Evolutionary conservation across 73 alveolate genomes (phyloP).

Genomic region (Paramecium tetraurelia): DNA sequence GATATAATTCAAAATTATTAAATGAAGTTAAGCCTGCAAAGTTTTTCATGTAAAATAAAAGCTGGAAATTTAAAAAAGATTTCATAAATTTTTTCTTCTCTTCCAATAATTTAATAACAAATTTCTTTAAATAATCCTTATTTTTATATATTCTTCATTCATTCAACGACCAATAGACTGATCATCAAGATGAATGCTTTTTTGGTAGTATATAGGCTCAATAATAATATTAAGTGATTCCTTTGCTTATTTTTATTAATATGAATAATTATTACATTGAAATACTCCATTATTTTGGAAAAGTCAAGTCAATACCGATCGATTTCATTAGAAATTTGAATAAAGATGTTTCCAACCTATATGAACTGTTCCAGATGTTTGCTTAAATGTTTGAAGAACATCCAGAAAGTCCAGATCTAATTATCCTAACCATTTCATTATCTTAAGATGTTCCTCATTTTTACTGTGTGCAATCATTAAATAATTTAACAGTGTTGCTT

Average conservation of each 20-base stretch:
- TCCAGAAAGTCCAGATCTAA: conserved; percentile 8
- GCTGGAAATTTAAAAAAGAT: too few relatives aligned
- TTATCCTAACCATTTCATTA: not conserved
- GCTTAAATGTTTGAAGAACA: conserved; percentile 4
- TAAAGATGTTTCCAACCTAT: not conserved
- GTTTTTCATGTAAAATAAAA: too few relatives aligned
- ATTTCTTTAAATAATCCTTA: not conserved
- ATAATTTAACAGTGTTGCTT: not conserved
- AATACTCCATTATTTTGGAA: not conserved
- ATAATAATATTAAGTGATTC: not conserved
- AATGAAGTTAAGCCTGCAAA: too few relatives aligned
- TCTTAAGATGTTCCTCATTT: conserved; percentile 1
- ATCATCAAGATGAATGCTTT: not conserved
- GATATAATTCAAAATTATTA: too few relatives aligned
- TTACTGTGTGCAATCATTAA: not conserved
- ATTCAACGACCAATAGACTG: not conserved
- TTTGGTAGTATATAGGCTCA: not conserved
- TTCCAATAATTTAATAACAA: not conserved
- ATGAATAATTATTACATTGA: conserved; percentile 18
- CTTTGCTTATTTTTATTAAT: not conserved
- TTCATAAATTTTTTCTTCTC: not conserved
- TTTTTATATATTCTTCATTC: not conserved
- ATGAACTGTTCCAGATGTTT: not conserved
- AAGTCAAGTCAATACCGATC: not conserved
- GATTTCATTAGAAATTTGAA: not conserved